Evolutionary conservation across 495 filamentous ascomycete genomes (phyloP).

Genomic region (Penicillium nucicola): DNA sequence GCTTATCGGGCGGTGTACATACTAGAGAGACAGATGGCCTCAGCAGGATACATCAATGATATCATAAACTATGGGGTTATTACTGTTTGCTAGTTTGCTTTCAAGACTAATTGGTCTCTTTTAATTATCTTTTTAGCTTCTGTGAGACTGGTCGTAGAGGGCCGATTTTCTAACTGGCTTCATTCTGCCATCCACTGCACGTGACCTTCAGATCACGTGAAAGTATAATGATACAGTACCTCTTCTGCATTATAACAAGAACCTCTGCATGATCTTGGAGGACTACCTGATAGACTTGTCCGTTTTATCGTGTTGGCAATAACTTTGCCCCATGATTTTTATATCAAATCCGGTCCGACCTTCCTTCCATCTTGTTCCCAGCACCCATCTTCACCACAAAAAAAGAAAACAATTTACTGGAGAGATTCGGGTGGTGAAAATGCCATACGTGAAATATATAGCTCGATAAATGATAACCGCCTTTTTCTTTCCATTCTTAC

Average conservation of each 20-base stretch:
- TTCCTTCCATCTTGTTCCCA: no score
- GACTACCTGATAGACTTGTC: no score
- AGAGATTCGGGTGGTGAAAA: slow-evolving; percentile 6
- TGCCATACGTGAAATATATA: no score
- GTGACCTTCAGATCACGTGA: slow-evolving; percentile 5
- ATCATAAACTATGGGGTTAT: neutral
- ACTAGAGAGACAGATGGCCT: slow-evolving; percentile 4
- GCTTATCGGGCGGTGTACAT: slow-evolving; percentile 40
- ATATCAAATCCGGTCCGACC: no score
- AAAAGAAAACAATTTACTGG: neutral
- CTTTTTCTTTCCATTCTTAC: neutral
- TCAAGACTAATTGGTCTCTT: neutral
- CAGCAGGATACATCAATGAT: neutral
- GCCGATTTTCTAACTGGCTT: no score
- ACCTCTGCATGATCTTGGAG: neutral
- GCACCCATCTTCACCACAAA: no score
- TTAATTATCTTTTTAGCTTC: neutral
- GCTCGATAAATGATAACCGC: neutral
- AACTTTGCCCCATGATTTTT: no score
- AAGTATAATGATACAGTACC: neutral
- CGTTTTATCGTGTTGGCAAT: no score
- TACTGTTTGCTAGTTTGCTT: neutral
- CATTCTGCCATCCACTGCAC: slow-evolving; percentile 5
- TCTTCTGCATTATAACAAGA: neutral
- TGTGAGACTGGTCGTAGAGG: no score